Evolutionary conservation across 2,329 filamentous ascomycete species (phyloP).

Genomic region (Monosporascus sp.): DNA sequence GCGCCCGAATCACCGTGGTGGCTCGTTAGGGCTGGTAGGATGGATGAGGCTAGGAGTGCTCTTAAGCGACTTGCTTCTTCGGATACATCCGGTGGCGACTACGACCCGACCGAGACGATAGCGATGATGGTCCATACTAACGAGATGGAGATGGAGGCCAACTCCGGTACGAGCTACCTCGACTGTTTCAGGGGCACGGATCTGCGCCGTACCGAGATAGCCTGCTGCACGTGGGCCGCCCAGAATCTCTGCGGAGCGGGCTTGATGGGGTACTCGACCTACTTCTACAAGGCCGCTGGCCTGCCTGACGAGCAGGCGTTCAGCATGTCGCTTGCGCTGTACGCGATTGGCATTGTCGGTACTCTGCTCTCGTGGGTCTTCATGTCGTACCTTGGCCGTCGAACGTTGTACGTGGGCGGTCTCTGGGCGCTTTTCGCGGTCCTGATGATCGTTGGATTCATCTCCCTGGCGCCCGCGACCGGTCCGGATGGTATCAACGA

Average conservation of each 20-base stretch:
- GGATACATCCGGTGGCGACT: slow-evolving; percentile 7
- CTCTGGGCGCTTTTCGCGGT: slow-evolving; percentile 27
- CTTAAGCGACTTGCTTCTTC: slow-evolving; percentile 21
- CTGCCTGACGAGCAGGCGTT: slow-evolving; percentile 15
- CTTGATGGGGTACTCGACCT: slow-evolving; percentile 24
- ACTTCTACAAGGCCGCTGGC: slow-evolving; percentile 25
- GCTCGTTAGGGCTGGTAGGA: slow-evolving; percentile 26
- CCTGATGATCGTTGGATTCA: slow-evolving; percentile 29
- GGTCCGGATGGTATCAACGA: neutral
- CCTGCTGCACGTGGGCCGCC: slow-evolving; percentile 18
- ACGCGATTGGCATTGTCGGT: slow-evolving; percentile 29
- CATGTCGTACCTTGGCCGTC: slow-evolving; percentile 28
- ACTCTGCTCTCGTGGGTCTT: slow-evolving; percentile 31
- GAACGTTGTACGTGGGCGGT: slow-evolving; percentile 29
- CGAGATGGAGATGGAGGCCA: slow-evolving; percentile 26
- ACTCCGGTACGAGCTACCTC: slow-evolving; percentile 25
- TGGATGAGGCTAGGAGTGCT: slow-evolving; percentile 24
- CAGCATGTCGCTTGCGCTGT: slow-evolving; percentile 24
- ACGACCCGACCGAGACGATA: slow-evolving; percentile 27
- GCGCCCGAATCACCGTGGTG: slow-evolving; percentile 19
- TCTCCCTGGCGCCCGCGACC: slow-evolving; percentile 20
- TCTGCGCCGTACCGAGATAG: slow-evolving; percentile 27
- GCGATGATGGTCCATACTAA: slow-evolving; percentile 36
- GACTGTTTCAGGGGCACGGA: slow-evolving; percentile 34
- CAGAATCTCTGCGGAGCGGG: slow-evolving; percentile 13